Base-by-base conservation (phyloP, 805 yeast species). In the Zygosaccharomyces rouxii region DNA sequence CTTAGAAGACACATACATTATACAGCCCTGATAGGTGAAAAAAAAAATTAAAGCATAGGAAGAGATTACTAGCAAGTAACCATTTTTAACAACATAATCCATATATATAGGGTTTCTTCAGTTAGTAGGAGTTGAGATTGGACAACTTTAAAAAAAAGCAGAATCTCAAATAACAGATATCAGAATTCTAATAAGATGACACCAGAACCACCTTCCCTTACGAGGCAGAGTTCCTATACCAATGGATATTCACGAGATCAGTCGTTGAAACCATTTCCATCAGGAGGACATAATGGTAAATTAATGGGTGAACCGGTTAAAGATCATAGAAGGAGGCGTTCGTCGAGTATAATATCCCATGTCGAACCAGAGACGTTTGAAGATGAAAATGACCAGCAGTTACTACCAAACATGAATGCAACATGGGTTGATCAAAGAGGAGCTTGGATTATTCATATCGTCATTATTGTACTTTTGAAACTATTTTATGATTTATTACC, bases 361-460 rank as follows among this genome's bases (percentile, higher is more conserved):
- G 86, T 92, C 45, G 94, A 87, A 63, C 96, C 95, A 14, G 99
- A 94, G 64, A 83, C 89, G 14, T 78, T 87, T 58, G 97, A 92
- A 57, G 95, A 90, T 35, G 87, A 84, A 66, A 88, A 84, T 60
- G 99, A 92, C 66, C 98, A 92, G 70, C 84, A 85, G 46, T 74
- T 89, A 44, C 80, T 86, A 56, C 90, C 96, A 25, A 94, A 94
- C 62, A 76, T 89, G 70, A 94, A 94, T 66, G 97, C 97, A 23
- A 83, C 83, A 57, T 92, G 99, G 99, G 97, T 94, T 28, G 87
- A 90, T 65, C 85, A 81, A 60, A 89, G 92, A 60, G 99, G 96
- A 42, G 98, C 98, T 1, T 94, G 99, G 99, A 73, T 84, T 25
- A 84, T 92, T 49, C 99, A 92, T 69, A 74, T 94, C 42, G 95